These are phyloP conservation scores for Odontarrhena argentea DNA, from an alignment of 345 rosid species.

Conservation along the genomic window DNA sequence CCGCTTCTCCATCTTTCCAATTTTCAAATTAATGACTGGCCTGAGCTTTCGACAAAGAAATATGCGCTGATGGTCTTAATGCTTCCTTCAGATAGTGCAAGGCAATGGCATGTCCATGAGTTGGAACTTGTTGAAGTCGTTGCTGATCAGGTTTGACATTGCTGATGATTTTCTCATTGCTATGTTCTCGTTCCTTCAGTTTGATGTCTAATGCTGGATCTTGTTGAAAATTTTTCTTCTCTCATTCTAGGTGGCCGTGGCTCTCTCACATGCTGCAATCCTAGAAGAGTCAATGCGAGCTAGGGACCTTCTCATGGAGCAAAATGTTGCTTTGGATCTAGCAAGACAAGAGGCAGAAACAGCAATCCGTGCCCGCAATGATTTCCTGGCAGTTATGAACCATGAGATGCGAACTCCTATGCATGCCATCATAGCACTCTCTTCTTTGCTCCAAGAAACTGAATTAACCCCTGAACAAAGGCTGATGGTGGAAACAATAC, in stretches of 20 bases:
- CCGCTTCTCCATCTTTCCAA: slow-evolving; percentile 95
- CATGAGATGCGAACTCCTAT: slow-evolving; percentile 99
- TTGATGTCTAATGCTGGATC: not conserved
- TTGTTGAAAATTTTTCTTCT: slow-evolving; percentile 24
- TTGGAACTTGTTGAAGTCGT: slow-evolving; percentile 99
- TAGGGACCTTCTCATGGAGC: slow-evolving; percentile 95
- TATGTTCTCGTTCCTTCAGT: slow-evolving; percentile 3
- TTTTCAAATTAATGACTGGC: slow-evolving; percentile 98
- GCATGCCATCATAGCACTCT: slow-evolving; percentile 96
- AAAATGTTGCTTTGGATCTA: slow-evolving; percentile 87
- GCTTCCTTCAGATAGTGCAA: slow-evolving; percentile 98
- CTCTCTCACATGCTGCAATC: slow-evolving; percentile 98
- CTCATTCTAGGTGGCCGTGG: slow-evolving; percentile 82
- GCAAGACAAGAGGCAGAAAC: slow-evolving; percentile 98
- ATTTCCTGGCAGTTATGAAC: slow-evolving; percentile 98
- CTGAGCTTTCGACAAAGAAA: slow-evolving; percentile 91
- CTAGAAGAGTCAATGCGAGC: slow-evolving; percentile 98
- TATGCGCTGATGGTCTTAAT: slow-evolving; percentile 97
- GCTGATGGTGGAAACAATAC: slow-evolving; percentile 92
- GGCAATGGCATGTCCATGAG: slow-evolving; percentile 98
- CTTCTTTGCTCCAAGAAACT: slow-evolving; percentile 96
- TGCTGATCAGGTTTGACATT: slow-evolving; percentile 82
- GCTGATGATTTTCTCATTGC: not conserved
- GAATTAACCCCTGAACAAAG: slow-evolving; percentile 94
- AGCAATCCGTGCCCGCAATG: slow-evolving; percentile 92